Evolutionary conservation across 495 filamentous ascomycete genomes (phyloP).

Genomic region (Aspergillus cristatus): DNA sequence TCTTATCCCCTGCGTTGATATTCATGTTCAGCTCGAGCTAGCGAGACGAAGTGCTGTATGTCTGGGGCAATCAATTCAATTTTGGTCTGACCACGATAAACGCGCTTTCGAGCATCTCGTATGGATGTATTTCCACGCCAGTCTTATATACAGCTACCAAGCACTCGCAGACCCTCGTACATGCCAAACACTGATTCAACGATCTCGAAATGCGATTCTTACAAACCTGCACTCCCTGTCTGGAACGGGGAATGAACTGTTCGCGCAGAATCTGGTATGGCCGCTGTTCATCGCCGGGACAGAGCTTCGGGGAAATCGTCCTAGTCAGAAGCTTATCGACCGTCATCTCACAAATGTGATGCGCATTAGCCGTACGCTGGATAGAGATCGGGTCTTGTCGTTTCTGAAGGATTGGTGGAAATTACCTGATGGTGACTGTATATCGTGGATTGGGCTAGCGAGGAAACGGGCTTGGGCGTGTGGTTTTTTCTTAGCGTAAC

Average conservation of each 20-base stretch:
- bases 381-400: conserved; percentile 8
- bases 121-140: conserved; percentile 19
- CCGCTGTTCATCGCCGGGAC: conserved; percentile 20
- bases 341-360: conserved; percentile 7
- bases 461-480: background rate
- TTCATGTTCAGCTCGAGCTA: conserved; percentile 7
- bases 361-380: conserved; percentile 11
- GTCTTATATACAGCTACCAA: conserved; percentile 17
- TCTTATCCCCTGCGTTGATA: conserved; percentile 2
- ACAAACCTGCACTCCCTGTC: conserved; percentile 10
- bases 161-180: conserved; percentile 6
- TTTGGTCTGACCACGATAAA: conserved; percentile 8
- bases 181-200: background rate
- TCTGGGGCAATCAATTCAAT: conserved; percentile 11
- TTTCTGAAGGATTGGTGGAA: conserved; percentile 12
- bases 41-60: conserved; percentile 8
- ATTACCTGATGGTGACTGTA: background rate
- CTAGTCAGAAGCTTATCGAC: conserved; percentile 6
- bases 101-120: conserved; percentile 11
- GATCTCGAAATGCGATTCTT: conserved; percentile 15
- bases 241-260: conserved; percentile 7
- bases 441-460: conserved; percentile 11
- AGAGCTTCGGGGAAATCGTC: conserved; percentile 7
- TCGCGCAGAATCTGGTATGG: conserved; percentile 20
- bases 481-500: conserved; percentile 5